Percentiles rank a stretch among this genome's conserved stretches.
Evolutionary conservation across 495 filamentous ascomycete genomes (phyloP).

Genomic region (Talaromyces proteolyticus): DNA sequence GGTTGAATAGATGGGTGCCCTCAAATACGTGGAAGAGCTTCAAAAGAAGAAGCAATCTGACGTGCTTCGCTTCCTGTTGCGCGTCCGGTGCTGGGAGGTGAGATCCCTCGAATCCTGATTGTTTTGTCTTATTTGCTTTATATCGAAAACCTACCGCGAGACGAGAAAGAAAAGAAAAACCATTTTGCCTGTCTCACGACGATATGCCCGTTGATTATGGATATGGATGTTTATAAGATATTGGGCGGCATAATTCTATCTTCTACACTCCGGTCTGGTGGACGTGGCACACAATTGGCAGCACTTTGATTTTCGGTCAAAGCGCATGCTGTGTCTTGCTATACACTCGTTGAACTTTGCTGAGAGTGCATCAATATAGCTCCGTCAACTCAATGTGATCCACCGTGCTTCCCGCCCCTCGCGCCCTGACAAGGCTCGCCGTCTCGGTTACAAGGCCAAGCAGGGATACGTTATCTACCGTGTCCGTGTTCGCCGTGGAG

Average conservation of each 20-base stretch:
- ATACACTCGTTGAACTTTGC: slow-evolving; percentile 99
- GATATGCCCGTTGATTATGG: slow-evolving; percentile 2
- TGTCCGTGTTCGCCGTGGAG: slow-evolving; percentile 93
- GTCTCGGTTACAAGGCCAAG: slow-evolving; percentile 99
- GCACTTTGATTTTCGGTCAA: background rate
- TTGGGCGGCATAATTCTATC: slow-evolving; percentile 2
- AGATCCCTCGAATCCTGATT: slow-evolving; percentile 49
- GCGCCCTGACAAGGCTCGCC: slow-evolving; percentile 98
- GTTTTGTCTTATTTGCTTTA: slow-evolving; percentile 27
- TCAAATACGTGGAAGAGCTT: slow-evolving; percentile 99
- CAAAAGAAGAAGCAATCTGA: slow-evolving; percentile 99
- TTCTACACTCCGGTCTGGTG: slow-evolving; percentile 25
- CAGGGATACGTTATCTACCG: slow-evolving; percentile 99
- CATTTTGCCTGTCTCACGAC: no score
- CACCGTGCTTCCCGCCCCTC: slow-evolving; percentile 97
- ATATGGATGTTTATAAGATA: no score
- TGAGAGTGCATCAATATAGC: slow-evolving; percentile 99
- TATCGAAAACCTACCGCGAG: slow-evolving; percentile 10
- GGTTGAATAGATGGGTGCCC: slow-evolving; percentile 70
- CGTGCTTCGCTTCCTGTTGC: slow-evolving; percentile 97
- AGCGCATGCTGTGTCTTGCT: slow-evolving; percentile 60
- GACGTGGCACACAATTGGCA: slow-evolving; percentile 35
- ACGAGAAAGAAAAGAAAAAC: background rate
- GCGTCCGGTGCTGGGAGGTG: slow-evolving; percentile 99
- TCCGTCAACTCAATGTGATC: slow-evolving; percentile 97